A percentile compares a stretch with the other conserved stretches of the same genome.
These are phyloP conservation scores for Solanum sejunctum DNA, from an alignment of 257 asterid species.

Conservation along the genomic window DNA sequence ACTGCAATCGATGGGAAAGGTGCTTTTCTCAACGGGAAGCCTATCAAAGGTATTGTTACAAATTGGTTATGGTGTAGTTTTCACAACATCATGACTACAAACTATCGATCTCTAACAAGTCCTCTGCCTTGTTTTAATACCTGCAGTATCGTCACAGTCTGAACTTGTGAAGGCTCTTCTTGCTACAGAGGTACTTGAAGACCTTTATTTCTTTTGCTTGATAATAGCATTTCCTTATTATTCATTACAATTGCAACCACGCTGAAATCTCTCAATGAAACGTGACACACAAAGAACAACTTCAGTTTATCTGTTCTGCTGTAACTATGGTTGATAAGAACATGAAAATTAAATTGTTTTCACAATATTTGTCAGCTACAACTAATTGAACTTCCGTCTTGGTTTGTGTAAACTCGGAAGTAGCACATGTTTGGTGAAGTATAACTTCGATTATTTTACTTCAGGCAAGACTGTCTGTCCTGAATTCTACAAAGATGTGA, in stretches of 20 bases:
- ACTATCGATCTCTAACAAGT: not conserved
- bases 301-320: not conserved
- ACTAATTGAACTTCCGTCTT: not conserved
- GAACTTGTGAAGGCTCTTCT: conserved; percentile 83
- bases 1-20: conserved; percentile 66
- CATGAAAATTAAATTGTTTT: not conserved
- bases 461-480: not conserved
- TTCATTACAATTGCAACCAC: not conserved
- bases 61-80: not conserved
- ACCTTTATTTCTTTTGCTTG: not conserved
- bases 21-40: conserved; percentile 64
- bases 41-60: conserved; percentile 40
- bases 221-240: not conserved
- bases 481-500: not conserved
- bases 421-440: not conserved
- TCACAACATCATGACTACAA: not conserved
- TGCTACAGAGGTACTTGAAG: conserved; percentile 55
- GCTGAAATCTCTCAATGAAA: not conserved
- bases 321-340: not conserved
- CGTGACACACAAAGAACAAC: not conserved
- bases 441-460: not conserved
- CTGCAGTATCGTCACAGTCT: conserved; percentile 66
- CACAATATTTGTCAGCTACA: not conserved
- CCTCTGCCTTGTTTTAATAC: not conserved
- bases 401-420: not conserved